A percentile compares a stretch with the other conserved stretches of the same genome.
Conservation (phyloP, 1,139 yeast genomes). For the Nakaseomyces sp. region DNA sequence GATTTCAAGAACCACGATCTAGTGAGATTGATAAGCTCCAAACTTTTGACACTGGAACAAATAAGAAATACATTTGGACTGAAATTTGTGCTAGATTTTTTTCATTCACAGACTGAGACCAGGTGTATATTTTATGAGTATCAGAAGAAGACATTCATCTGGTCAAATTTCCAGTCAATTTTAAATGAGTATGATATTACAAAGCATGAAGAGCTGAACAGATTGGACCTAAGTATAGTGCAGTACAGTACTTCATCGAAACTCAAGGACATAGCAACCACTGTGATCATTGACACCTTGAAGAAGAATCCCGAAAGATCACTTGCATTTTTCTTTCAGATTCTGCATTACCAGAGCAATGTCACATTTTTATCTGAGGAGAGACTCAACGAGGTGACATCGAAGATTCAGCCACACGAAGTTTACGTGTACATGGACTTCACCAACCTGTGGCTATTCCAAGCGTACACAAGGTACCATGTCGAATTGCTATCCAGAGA, state of each 20-base stretch:
- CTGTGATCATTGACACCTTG: conserved; percentile 14
- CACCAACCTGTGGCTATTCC: conserved; percentile 29
- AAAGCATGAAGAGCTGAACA: conserved; percentile 10
- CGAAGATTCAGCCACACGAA: conserved; percentile 5
- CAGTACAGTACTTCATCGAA: conserved; percentile 19
- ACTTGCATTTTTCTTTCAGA: conserved; percentile 14
- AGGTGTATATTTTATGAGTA: conserved; percentile 18
- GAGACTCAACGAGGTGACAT: not conserved
- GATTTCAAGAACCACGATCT: conserved; percentile 20
- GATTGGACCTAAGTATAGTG: conserved; percentile 16
- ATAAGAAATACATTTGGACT: conserved; percentile 22
- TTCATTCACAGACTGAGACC: conserved; percentile 4
- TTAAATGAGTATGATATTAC: conserved; percentile 13
- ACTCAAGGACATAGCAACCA: conserved; percentile 11
- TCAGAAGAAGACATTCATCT: conserved; percentile 21
- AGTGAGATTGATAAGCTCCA: conserved; percentile 20
- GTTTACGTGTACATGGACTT: conserved; percentile 22
- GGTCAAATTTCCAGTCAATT: conserved; percentile 17
- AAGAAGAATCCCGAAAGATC: conserved; percentile 8
- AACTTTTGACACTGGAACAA: conserved; percentile 25
- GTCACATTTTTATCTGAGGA: not conserved
- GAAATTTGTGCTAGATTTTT: conserved; percentile 8
- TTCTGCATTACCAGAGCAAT: conserved; percentile 12
- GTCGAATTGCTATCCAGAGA: conserved; percentile 10
- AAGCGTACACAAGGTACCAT: conserved; percentile 22